Evolutionary conservation across 192 early-diverging fungal species (phyloP).

Genomic region (Diversispora epigaea): DNA sequence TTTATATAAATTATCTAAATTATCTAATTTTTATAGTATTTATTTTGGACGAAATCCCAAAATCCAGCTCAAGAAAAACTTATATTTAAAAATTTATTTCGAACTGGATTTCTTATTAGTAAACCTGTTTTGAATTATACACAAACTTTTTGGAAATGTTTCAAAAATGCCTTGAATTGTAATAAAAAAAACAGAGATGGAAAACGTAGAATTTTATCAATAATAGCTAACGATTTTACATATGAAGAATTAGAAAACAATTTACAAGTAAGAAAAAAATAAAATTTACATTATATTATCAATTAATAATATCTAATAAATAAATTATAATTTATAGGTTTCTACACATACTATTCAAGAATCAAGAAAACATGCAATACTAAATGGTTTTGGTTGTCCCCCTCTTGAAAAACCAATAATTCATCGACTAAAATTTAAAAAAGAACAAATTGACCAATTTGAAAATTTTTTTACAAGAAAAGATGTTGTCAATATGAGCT

Average conservation of each 20-base stretch:
- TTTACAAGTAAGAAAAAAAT: too few species aligned
- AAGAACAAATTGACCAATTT: slow-evolving; percentile 14
- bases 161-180: neutral
- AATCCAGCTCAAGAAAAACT: neutral
- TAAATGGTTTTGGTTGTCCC: neutral
- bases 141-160: neutral
- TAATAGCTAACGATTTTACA: neutral
- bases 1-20: neutral
- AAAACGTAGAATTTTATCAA: neutral
- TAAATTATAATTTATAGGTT: too few species aligned
- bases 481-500: slow-evolving; percentile 6
- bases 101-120: too few species aligned
- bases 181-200: too few species aligned
- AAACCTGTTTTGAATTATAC: neutral
- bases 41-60: neutral
- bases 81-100: neutral
- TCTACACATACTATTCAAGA: too few species aligned
- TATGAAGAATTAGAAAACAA: slow-evolving; percentile 3
- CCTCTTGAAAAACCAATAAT: neutral
- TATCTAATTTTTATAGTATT: slow-evolving; percentile 1
- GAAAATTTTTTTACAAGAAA: slow-evolving; percentile 12
- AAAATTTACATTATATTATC: too few species aligned
- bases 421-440: neutral
- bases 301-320: too few species aligned
- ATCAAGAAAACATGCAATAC: neutral